Conservation (phyloP, 1,284 basidiomycete species). For the Tilletia caries region DNA sequence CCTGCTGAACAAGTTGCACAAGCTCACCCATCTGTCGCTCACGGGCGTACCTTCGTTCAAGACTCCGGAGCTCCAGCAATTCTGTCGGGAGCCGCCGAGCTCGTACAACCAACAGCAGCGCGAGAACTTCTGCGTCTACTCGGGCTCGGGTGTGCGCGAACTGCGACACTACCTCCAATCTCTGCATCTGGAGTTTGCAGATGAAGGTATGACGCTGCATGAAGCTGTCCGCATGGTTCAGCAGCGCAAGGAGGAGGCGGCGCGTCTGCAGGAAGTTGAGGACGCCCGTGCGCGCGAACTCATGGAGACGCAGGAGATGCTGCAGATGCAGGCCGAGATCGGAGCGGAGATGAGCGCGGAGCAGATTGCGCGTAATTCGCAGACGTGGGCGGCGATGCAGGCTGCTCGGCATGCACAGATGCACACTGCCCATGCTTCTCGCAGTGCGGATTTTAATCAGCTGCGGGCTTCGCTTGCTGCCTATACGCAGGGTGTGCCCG, state of each 20-base stretch:
- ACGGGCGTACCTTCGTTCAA: slow-evolving; percentile 94
- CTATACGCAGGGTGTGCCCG: background rate
- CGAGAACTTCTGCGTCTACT: slow-evolving; percentile 94
- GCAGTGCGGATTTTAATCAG: background rate
- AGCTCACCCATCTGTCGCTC: slow-evolving; percentile 88
- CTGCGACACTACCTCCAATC: slow-evolving; percentile 63
- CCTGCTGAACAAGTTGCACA: slow-evolving; percentile 78
- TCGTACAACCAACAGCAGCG: slow-evolving; percentile 89
- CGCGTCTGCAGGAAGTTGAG: slow-evolving; percentile 3
- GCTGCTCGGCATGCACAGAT: too few species aligned
- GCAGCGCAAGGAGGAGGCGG: background rate
- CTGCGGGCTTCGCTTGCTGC: background rate
- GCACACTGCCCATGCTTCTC: background rate
- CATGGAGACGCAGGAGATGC: background rate
- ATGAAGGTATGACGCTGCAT: background rate
- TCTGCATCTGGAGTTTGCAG: background rate
- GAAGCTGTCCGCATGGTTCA: background rate
- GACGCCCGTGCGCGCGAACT: background rate
- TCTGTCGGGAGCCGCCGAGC: slow-evolving; percentile 86
- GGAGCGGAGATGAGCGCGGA: background rate
- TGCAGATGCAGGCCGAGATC: background rate
- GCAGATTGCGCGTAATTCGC: background rate
- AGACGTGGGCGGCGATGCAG: background rate
- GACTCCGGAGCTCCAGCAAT: slow-evolving; percentile 77
- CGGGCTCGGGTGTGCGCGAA: slow-evolving; percentile 80